These are phyloP conservation scores for Tetradesmus lagerheimii DNA, from an alignment of 139 green algal genomes.

Conservation along the genomic window DNA sequence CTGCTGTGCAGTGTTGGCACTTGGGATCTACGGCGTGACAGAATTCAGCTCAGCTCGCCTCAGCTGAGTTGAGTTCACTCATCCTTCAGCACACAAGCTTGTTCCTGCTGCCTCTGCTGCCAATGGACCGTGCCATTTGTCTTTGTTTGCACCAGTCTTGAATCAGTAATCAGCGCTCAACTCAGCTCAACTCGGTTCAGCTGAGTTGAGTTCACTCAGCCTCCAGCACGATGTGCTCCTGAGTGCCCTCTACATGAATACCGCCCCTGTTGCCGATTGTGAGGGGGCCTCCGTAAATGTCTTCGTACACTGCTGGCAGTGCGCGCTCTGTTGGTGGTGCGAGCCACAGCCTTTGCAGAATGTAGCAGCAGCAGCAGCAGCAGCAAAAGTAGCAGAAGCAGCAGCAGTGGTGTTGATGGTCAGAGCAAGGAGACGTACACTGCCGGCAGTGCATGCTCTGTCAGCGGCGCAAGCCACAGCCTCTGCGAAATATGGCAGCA, in stretches of 20 bases:
- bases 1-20: no score
- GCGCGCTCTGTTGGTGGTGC: slow-evolving; percentile 58
- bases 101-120: no score
- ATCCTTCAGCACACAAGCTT: no score
- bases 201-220: slow-evolving; percentile 51
- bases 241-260: slow-evolving; percentile 56
- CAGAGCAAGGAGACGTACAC: no score
- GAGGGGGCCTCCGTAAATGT: slow-evolving; percentile 58
- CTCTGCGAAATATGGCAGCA: background rate
- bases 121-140: no score
- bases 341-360: slow-evolving; percentile 68
- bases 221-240: slow-evolving; percentile 54
- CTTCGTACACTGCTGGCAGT: slow-evolving; percentile 64
- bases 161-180: no score
- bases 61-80: no score
- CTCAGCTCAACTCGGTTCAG: background rate
- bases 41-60: no score
- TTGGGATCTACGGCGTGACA: no score
- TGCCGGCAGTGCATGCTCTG: slow-evolving; percentile 64
- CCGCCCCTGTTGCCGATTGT: slow-evolving; percentile 50
- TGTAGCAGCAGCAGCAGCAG: background rate
- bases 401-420: background rate
- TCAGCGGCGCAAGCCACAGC: slow-evolving; percentile 72
- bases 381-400: slow-evolving; percentile 1
- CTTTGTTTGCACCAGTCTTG: no score